Base-by-base conservation (phyloP, 169 alveolate species). In the Babesia bovis region DNA sequence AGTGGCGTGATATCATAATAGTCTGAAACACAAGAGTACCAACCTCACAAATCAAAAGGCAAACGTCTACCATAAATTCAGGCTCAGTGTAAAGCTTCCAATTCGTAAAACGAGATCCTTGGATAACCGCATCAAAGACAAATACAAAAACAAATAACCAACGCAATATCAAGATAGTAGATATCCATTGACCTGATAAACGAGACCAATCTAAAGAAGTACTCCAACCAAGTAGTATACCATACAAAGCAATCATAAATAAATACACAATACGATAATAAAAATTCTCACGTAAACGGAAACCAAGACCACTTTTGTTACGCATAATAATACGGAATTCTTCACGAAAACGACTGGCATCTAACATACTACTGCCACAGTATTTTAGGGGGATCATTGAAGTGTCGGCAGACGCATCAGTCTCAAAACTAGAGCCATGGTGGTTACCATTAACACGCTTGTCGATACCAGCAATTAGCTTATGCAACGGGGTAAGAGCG, bases 141-240 rank as follows among this genome's bases (percentile, higher is more conserved):
- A 63, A 63, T 1, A 63, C 6, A 13, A 49, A 15, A 4, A 36
- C 10, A 36, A 63, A 63, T 15, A 12, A 35, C 17, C 7, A 67
- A 12, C 78, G 41, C 9, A 67, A 4, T 0, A 28, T 28, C 23
- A 67, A 25, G 26, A 55, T 35, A 13, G 78, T 4, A 40, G 15
- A 6, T 10, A 71, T n/a, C 82, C 82, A 71, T 4, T 19, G 25
- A 5, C 12, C 19, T 7, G 71, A 57, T 17, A 65, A 5, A 4
- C 44, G 17, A 4, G 50, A 1, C 71, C 79, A 75, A 56, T 32
- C 65, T 3, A 75, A 36, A 41, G 55, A 17, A 17, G 76, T 75
- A 21, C 66, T 40, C 28, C 55, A 21, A n/a, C 76, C 82, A 3
- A 75, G 52, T n/a, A 65, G 59, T 0, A 68, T 17, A 12, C 42